Evolutionary conservation across 2,329 filamentous ascomycete species (phyloP), one percentile per base, ranked within the genome.

Genomic region (Bipolaris gigantea): DNA sequence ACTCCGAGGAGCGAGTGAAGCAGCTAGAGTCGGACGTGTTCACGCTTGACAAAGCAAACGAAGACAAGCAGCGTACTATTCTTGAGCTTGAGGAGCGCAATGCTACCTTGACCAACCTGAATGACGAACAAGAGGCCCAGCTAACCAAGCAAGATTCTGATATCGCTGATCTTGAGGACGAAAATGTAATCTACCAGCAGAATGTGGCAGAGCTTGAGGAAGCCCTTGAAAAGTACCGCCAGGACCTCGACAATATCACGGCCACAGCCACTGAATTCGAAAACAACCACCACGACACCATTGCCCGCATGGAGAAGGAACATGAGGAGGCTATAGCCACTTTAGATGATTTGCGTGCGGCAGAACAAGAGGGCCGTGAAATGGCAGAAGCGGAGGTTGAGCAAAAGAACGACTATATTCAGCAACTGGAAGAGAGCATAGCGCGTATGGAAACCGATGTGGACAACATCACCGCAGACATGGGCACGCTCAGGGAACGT

Each of bases 221-320:
- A 15, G 72, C 73, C 9, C 60, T 80, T 32, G 67, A 76, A 13
- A 64, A 65, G 11, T 79, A 77, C 56, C 72, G 70, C 27, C 55
- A 59, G 9, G 76, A 79, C 30, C 71, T 78, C 45, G 61, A 69
- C 19, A 64, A 67, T 13, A 63, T 78, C 33, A 71, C 73, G 4
- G 54, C 60, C 16, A 70, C 77, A 7, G 73, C 79, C 35, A 69
- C 63, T 2, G 62, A 61, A 4, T 74, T 78, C 56, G 77, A 80
- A 57, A 56, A 70, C 11, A 71, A 77, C 27, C 74, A 79, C 50
- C 56, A 62, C 4, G 62, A 64, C 1, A 64, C 63, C 16, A 67
- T 80, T 13, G 63, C 57, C 3, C 66, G 73, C 39, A 73, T 79
- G 66, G 72, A 77, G 49, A 55, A 67, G 16, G 73, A 76, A 36